Evolutionary conservation across 129 eudicot genomes (phyloP), one percentile per base, ranked within the genome.

Genomic region (Artemisia tridentata): DNA sequence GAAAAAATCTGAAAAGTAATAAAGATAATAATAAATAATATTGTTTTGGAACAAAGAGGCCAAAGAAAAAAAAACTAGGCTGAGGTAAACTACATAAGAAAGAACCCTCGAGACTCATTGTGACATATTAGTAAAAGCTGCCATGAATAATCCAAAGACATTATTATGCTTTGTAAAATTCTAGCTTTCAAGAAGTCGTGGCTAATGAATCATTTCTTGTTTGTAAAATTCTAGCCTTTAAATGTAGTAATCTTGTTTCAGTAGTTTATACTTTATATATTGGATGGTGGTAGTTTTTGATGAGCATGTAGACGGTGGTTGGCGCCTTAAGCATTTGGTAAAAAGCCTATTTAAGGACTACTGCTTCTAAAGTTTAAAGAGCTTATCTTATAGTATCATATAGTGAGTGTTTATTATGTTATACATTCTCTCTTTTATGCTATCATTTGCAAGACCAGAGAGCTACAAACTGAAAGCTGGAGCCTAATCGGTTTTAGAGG

Each of bases 1-100:
- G 96, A 81, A 65, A 72, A 67, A 71, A 92, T 88, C 98, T 92
- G 79, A 75, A 62, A 82, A 67, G n/a, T 38, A 58, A 64, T 31
- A 13, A 68, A 25, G 55, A 7, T 51, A 7, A 41, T 12, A 14
- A 4, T 12, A 21, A 41, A 54, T 7, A 21, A 29, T 29, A 29
- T 29, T 29, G 34, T 27, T 27, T 27, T 27, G 31, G 31, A 52
- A 38, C 15, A 13, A 11, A 20, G 1, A 45, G 7, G 43, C 43
- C 41, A 13, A 56, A 11, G 15, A 70, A 43, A 49, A 45, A 8
- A 19, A 45, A 55, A 20, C 12, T 53, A 12, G 47, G 41, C 19
- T 18, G 15, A 54, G 7, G 64, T 15, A 8, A 57, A 58, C 20
- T 6, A 58, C 16, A 10, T 9, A 23, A 43, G 57, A 45, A 8